Base-by-base conservation (phyloP, 768 basidiomycete species). In the Podaxis mareebaensis region DNA sequence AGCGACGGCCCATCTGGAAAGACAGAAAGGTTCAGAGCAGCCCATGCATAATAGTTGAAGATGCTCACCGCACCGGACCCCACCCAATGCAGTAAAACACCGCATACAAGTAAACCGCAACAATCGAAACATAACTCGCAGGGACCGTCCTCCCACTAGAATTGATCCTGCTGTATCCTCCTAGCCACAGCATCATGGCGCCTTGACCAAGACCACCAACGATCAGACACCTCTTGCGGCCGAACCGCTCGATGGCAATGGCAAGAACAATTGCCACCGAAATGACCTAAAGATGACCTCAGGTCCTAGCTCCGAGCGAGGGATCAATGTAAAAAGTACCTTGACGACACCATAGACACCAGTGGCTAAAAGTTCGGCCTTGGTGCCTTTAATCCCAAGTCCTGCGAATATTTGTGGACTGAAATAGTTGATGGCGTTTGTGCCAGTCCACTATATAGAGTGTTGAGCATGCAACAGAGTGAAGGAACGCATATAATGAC, bases 361-460 rank as follows among this genome's bases (percentile, higher is more conserved):
- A 4, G 85, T 85, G 2, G 84, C 83, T 51, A 85, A 78, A 6
- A 86, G 73, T 17, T 74, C 77, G 4, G 81, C 71, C 7, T 67
- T 76, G 24, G 74, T 78, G 4, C 80, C 79, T 0, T 72, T 75
- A 28, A 85, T 78, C 1, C 84, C 84, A 15, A 85, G 72, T 42
- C 71, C 71, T 3, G 77, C 76, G 65, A 86, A 85, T 64, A 85
- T 81, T 44, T 77, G 68, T 0, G 85, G 85, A 65, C 79, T 79
- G 63, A 79, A 85, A 66, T 85, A 85, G 67, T 83, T 83, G 67
- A 85, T 81, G 2, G 82, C 77, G 64, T 85, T 84, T 11, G 81
- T 81, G 13, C 84, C 84, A 0, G 80, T 84, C 78, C 81, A 82
- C 69, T 84, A 33, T 22, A 44, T 60, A 26, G 8, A 33, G 1